phyloP scores from a whole-genome alignment of 2,329 filamentous ascomycete genomes.

The Aspergillus alliaceus region DNA sequence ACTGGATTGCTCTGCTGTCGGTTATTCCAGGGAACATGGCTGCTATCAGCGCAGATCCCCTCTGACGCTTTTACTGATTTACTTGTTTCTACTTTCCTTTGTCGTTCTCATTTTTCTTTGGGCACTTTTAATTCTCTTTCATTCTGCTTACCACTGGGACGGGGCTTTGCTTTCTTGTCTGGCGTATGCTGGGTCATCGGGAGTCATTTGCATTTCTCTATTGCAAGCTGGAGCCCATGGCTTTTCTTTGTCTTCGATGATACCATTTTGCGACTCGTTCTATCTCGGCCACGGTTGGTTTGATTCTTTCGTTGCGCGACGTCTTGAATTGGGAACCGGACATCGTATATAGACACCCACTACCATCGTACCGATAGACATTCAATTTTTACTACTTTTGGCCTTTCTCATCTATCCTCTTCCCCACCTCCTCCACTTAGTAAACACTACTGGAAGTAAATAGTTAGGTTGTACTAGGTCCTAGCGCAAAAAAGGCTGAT shows the following conservation, averaged over 20 bases:
- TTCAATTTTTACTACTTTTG: too few relatives aligned
- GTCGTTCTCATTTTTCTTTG: conserved; percentile 6
- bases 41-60: conserved; percentile 17
- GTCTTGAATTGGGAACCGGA: conserved; percentile 1
- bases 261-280: conserved; percentile 35
- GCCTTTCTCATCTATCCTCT: too few relatives aligned
- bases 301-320: conserved; percentile 20
- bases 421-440: too few relatives aligned
- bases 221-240: conserved; percentile 26
- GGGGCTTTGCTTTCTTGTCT: conserved; percentile 23
- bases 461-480: too few relatives aligned
- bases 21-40: not conserved
- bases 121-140: conserved; percentile 6
- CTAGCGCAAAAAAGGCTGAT: too few relatives aligned
- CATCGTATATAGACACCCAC: conserved; percentile 18
- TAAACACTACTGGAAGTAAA: too few relatives aligned
- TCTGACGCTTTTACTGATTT: conserved; percentile 6
- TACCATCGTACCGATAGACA: conserved; percentile 15
- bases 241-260: conserved; percentile 31
- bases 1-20: conserved; percentile 27
- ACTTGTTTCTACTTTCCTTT: conserved; percentile 12
- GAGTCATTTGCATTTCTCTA: conserved; percentile 24
- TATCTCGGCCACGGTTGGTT: conserved; percentile 16
- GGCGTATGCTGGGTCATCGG: conserved; percentile 22
- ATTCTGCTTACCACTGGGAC: conserved; percentile 21